Base-by-base conservation (phyloP, 441 rosid genomes). In the Eruca vesicaria region DNA sequence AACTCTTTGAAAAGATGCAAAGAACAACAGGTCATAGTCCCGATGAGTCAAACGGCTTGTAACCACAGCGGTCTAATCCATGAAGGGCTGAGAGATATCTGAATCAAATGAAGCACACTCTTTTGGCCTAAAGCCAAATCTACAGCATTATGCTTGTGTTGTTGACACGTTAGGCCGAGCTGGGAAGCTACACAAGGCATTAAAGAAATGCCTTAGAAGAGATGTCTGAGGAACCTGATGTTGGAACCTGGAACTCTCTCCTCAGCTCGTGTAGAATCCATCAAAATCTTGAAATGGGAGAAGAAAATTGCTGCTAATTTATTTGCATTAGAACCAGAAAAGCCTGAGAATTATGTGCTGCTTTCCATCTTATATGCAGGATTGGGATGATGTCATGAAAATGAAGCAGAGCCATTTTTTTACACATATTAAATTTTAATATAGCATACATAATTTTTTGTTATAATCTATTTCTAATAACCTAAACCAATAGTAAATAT, bases 141-240 rank as follows among this genome's bases (percentile, higher is more conserved):
- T 79, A 32, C 84, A 85, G 85, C 86, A 83, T 78, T 83, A 83
- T 74, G 81, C 86, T 38, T 84, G 92, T 74, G 80, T 82, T 20
- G 77, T 84, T 21, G 92, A 88, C 75, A 86, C 86, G 88, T 65
- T 86, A 73, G 84, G 85, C 11, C 73, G 85, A 12, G 82, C 82
- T n/a, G 88, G 92, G 58, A 16, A 43, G 64, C 61, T 88, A 48
- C 71, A 79, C 65, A 77, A 82, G 65, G 86, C 88, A 43, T 55
- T 84, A 32, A 80, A 20, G 43, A n/a, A 73, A 83, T 63, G 76
- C n/a, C 9, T 10, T 33, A 43, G 71, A 82, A 20, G 73, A 78
- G 75, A 85, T 85, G 84, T 66, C 79, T 23, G 79, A 50, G 76
- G 81, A 84, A 50, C 82, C 86, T 36, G 87, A 82, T 60, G 52